These are phyloP conservation scores for Leccinum pellstonianum DNA, from an alignment of 768 basidiomycete species.

Conservation along the genomic window DNA sequence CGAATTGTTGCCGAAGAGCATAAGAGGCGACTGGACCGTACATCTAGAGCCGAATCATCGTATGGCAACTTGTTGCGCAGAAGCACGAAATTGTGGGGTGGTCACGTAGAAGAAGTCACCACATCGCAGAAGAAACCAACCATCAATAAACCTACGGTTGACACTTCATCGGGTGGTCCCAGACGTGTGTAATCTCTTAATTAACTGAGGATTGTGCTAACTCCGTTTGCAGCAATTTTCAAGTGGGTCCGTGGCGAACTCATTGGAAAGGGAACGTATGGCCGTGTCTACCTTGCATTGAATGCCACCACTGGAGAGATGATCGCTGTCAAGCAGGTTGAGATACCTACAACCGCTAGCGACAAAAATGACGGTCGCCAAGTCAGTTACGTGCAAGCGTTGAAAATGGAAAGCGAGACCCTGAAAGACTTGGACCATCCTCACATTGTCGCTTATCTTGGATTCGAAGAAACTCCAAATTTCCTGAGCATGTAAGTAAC, in stretches of 20 bases:
- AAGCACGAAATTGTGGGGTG: slow-evolving; percentile 96
- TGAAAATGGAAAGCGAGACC: slow-evolving; percentile 95
- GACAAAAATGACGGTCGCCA: slow-evolving; percentile 90
- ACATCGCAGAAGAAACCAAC: slow-evolving; percentile 60
- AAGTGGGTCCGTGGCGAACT: slow-evolving; percentile 99
- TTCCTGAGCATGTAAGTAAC: slow-evolving; percentile 86
- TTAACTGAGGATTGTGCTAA: slow-evolving; percentile 17
- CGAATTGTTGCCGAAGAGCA: slow-evolving; percentile 88
- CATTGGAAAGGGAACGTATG: slow-evolving; percentile 96
- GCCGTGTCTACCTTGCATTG: slow-evolving; percentile 91
- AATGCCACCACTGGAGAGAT: slow-evolving; percentile 97
- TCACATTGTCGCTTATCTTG: slow-evolving; percentile 96
- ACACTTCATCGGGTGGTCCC: slow-evolving; percentile 61
- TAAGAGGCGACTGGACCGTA: slow-evolving; percentile 71
- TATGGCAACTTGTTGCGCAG: slow-evolving; percentile 61
- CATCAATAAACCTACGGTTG: slow-evolving; percentile 44
- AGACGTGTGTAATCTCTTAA: slow-evolving; percentile 53
- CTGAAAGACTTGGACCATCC: slow-evolving; percentile 96
- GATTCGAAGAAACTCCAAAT: slow-evolving; percentile 85
- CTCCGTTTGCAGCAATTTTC: slow-evolving; percentile 65
- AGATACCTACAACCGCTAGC: slow-evolving; percentile 86
- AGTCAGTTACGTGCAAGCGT: slow-evolving; percentile 79
- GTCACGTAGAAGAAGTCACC: slow-evolving; percentile 89
- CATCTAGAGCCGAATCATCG: slow-evolving; percentile 56
- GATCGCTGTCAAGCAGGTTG: slow-evolving; percentile 99